Evolutionary conservation across 208 protist genomes (phyloP), one percentile per base, ranked within the genome.

Genomic region (Naegleria lovaniensis): DNA sequence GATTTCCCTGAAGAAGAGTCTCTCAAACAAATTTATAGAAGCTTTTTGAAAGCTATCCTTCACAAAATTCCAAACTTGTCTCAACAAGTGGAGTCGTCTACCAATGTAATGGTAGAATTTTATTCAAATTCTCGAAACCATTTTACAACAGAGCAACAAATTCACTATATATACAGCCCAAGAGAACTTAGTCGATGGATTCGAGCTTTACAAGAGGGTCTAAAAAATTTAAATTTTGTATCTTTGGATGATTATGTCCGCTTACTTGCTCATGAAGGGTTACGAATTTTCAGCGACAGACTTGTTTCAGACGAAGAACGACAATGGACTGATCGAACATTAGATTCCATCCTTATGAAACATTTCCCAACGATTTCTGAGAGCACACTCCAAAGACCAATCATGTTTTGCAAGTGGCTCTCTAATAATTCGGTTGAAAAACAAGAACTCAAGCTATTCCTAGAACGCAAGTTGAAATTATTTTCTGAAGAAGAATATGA

Each of bases 121-220:
- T 99, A 99, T 92, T 92, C 92, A 7, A 90, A 89, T n/a, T 98
- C 96, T 3, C 98, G 99, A 94, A 90, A 95, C 59, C 95, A 93
- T 40, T 99, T 99, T 94, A 98, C 96, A 0, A 94, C 97, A 15
- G 95, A 97, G 90, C 95, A 97, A 91, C 97, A 99, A 92, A 96
- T 96, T 52, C 99, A 99, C 94, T 99, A 99, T 95, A 95, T 99
- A 75, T 99, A 99, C 96, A 98, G 96, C 33, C 98, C 99, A 2
- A 96, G 99, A 92, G 99, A 99, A 93, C 95, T 99, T 19, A 98
- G 97, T 33, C 96, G 98, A 41, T 99, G 98, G 98, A 94, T 96
- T 38, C 96, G 98, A n/a, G 98, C 99, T 33, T 92, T 99, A n/a
- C 95, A 98, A 90, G 97, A 99, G 92, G 55, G 55, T 67, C 11